Base-by-base conservation (phyloP, 306 rosid species). In the Hippophae rhamnoides region DNA sequence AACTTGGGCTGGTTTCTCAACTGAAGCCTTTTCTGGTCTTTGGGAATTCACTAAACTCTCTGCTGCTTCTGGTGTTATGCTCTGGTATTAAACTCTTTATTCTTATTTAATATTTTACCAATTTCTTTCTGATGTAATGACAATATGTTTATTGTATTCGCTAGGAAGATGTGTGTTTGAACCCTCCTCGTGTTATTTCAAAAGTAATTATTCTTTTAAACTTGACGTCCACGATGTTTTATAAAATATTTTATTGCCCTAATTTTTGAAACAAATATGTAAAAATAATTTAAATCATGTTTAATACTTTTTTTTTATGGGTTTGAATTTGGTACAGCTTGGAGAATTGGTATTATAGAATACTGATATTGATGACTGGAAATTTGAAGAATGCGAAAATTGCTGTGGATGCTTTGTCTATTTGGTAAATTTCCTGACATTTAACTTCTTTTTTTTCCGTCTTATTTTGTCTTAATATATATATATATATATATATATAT, bases 281-380 rank as follows among this genome's bases (percentile, higher is more conserved):
- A 18, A 18, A 18, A 18, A 18, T 18, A 18, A 18, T 18, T 0
- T 18, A 18, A 18, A n/a, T n/a, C n/a, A n/a, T n/a, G n/a, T n/a
- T n/a, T 18, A 18, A 18, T 1, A 18, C 13, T 14, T 41, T 41
- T 8, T 54, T 43, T 38, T 38, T 8, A 13, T 57, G 18, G 10
- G 2, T 8, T 23, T 57, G 42, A n/a, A 69, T 26, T 58, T 41
- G 38, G 38, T 73, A 43, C 79, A 87, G 93, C 71, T 68, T 82
- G 80, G 93, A 87, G 84, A 87, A 68, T 62, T 87, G 95, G 93
- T 87, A 84, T 58, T 87, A 87, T 10, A 78, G 79, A 72, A 70
- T 87, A 74, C 76, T 82, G 4, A 62, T 82, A 31, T 40, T 84
- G 61, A 82, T 87, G 86, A 80, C 96, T 0, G 96, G 89, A 23